Percentiles rank a stretch among this genome's conserved stretches.
Evolutionary conservation across 176 grass and related monocot genomes (phyloP).

Genomic region (Lolium multiflorum): DNA sequence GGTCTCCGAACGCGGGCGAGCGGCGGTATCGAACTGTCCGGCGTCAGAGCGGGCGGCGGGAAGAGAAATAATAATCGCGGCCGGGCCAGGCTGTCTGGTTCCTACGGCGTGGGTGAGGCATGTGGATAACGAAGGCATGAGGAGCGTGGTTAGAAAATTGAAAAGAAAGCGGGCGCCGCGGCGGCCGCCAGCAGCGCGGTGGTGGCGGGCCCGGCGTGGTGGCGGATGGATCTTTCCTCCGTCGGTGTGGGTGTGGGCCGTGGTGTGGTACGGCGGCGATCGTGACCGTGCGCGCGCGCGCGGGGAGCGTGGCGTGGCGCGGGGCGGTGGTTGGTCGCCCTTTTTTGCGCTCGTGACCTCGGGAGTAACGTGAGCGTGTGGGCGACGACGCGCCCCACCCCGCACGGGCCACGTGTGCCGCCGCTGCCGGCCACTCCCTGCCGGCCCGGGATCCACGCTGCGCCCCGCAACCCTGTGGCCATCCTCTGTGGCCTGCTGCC

Average conservation of each 20-base stretch:
- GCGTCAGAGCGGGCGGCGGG: neutral
- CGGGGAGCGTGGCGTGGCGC: neutral
- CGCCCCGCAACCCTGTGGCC: neutral
- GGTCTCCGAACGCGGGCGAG: constrained; percentile 10
- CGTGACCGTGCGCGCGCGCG: constrained; percentile 9
- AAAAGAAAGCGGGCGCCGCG: neutral
- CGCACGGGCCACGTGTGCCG: constrained; percentile 56
- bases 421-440: constrained; percentile 52
- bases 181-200: constrained; percentile 23
- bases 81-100: constrained; percentile 33
- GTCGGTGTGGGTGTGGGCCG: constrained; percentile 34
- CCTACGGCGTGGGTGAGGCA: constrained; percentile 13
- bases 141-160: neutral
- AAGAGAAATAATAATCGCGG: neutral
- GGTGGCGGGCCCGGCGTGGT: constrained; percentile 19
- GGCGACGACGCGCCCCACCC: constrained; percentile 23
- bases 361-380: constrained; percentile 59
- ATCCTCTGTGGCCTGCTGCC: no score
- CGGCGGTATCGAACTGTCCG: constrained; percentile 13
- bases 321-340: neutral
- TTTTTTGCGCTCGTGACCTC: constrained; percentile 52
- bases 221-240: constrained; percentile 41
- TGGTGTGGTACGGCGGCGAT: constrained; percentile 38
- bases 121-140: constrained; percentile 42
- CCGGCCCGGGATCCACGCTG: constrained; percentile 30